phyloP scores from a whole-genome alignment of 2,329 filamentous ascomycete species.

The Metarhizium anisopliae region DNA sequence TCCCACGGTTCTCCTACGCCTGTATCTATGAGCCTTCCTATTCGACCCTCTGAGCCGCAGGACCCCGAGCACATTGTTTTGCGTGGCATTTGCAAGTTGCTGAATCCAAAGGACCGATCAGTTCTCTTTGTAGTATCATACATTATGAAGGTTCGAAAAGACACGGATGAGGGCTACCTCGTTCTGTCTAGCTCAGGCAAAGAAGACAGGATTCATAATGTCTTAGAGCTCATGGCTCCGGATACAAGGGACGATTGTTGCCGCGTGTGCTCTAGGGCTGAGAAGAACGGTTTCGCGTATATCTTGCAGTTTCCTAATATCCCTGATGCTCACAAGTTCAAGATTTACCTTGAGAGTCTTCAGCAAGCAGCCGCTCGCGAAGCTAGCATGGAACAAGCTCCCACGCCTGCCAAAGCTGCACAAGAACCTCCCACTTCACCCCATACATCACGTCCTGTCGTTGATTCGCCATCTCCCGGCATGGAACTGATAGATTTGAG shows the following conservation, averaged over 20 bases:
- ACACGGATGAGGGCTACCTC: slow-evolving; percentile 11
- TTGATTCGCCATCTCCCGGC: neutral
- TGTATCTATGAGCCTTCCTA: neutral
- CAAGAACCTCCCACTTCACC: neutral
- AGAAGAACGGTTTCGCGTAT: slow-evolving; percentile 2
- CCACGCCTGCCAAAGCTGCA: neutral
- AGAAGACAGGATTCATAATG: slow-evolving; percentile 8
- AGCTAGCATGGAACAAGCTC: neutral
- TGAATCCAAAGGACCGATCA: slow-evolving; percentile 4
- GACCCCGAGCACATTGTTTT: slow-evolving; percentile 10
- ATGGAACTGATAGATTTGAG: slow-evolving; percentile 6
- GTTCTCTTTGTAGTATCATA: slow-evolving; percentile 8
- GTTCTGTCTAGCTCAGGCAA: slow-evolving; percentile 9
- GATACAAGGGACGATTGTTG: slow-evolving; percentile 15
- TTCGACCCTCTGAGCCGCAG: neutral
- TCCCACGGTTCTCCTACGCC: neutral
- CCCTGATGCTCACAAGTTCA: slow-evolving; percentile 9
- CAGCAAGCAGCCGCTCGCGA: slow-evolving; percentile 5
- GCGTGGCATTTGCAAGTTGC: slow-evolving; percentile 10
- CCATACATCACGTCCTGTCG: neutral
- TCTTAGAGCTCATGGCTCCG: slow-evolving; percentile 13
- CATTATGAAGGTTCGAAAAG: slow-evolving; percentile 9
- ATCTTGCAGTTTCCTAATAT: slow-evolving; percentile 12
- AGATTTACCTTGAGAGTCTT: slow-evolving; percentile 8
- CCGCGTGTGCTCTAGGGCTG: slow-evolving; percentile 5